phyloP scores from a whole-genome alignment of 257 asterid genomes.

The Solanum peruvianum region DNA sequence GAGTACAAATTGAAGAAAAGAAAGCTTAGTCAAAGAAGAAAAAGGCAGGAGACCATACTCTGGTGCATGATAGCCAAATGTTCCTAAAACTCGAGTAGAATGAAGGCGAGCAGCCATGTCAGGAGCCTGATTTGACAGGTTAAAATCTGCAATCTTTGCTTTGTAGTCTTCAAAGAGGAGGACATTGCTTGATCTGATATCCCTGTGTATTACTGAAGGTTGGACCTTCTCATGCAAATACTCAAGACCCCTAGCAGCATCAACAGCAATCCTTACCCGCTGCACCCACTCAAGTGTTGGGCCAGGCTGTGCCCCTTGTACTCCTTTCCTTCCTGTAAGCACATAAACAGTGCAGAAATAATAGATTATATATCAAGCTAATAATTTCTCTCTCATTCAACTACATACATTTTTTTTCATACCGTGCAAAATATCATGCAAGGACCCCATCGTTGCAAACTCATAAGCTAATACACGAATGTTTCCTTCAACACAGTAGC shows the following conservation, averaged over 20 bases:
- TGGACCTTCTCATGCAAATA: slow-evolving; percentile 88
- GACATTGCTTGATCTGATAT: slow-evolving; percentile 94
- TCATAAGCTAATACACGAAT: slow-evolving; percentile 88
- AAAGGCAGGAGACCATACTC: slow-evolving; percentile 41
- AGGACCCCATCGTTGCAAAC: slow-evolving; percentile 97
- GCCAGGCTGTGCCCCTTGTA: slow-evolving; percentile 98
- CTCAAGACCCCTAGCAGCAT: slow-evolving; percentile 96
- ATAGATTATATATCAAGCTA: neutral
- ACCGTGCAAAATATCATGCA: slow-evolving; percentile 95
- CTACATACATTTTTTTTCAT: neutral
- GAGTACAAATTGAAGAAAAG: neutral
- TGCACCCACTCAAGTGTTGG: slow-evolving; percentile 98
- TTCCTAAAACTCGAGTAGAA: slow-evolving; percentile 95
- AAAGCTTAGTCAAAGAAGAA: neutral
- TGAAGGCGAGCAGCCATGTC: slow-evolving; percentile 99
- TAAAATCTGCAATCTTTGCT: slow-evolving; percentile 91
- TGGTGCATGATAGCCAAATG: slow-evolving; percentile 99
- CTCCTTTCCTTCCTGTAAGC: slow-evolving; percentile 87
- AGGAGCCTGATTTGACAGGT: slow-evolving; percentile 96
- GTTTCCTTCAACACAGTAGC: slow-evolving; percentile 92
- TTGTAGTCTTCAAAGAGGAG: slow-evolving; percentile 88
- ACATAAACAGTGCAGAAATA: neutral
- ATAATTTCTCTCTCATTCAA: neutral
- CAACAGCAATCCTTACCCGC: slow-evolving; percentile 89
- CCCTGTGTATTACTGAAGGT: slow-evolving; percentile 84